These are phyloP conservation scores for Sisymbrium irio DNA, from an alignment of 345 rosid genomes.

Conservation along the genomic window DNA sequence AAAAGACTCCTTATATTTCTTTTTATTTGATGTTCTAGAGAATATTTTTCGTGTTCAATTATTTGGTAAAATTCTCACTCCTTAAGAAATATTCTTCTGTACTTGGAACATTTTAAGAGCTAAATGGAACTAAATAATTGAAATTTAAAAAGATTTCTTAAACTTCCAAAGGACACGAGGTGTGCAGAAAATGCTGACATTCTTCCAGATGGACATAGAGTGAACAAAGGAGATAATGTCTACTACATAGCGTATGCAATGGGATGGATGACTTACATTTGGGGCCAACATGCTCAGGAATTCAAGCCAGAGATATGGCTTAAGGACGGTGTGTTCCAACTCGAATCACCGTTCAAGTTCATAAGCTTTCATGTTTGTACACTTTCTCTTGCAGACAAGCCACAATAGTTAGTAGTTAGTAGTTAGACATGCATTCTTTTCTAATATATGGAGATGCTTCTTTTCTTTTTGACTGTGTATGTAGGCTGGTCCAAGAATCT, in stretches of 20 bases:
- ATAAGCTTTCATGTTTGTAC: slow-evolving; percentile 48
- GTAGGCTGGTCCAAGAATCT: slow-evolving; percentile 81
- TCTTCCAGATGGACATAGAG: slow-evolving; percentile 59
- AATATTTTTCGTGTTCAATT: too few species aligned
- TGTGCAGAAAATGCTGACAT: slow-evolving; percentile 56
- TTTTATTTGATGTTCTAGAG: too few species aligned
- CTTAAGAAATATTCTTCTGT: too few species aligned
- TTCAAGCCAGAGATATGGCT: slow-evolving; percentile 72
- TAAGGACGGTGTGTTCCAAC: slow-evolving; percentile 51
- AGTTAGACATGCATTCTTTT: neutral
- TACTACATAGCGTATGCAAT: slow-evolving; percentile 60
- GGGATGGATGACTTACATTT: slow-evolving; percentile 69
- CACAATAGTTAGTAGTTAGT: neutral
- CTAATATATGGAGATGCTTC: neutral
- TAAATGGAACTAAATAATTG: too few species aligned
- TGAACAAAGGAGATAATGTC: slow-evolving; percentile 53
- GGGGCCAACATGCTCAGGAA: slow-evolving; percentile 54
- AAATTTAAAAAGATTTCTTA: neutral
- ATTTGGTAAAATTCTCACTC: slow-evolving; percentile 36
- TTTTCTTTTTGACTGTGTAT: neutral
- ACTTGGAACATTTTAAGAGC: too few species aligned
- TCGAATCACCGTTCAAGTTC: slow-evolving; percentile 70
- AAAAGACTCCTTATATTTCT: too few species aligned
- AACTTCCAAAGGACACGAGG: slow-evolving; percentile 49
- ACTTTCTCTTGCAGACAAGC: neutral